Percentiles rank a stretch among this genome's conserved stretches.
Conservation (phyloP, 352 stramenopile species). For the Globisporangium ultimum region DNA sequence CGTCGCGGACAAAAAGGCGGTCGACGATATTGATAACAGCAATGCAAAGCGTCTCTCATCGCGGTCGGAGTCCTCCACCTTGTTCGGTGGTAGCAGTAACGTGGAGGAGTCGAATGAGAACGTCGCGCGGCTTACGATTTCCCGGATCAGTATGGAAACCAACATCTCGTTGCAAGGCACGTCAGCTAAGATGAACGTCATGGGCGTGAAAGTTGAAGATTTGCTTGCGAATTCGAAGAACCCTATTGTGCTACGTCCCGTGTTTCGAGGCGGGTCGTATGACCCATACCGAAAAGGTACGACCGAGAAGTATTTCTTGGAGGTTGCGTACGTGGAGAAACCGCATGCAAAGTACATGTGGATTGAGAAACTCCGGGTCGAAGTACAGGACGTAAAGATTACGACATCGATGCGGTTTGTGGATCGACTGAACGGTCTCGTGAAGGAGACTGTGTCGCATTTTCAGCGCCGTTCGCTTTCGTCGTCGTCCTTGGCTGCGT, state of each 20-base stretch:
- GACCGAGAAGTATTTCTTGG: constrained; percentile 54
- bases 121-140: constrained; percentile 68
- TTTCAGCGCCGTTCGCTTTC: constrained; percentile 64
- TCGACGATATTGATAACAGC: constrained; percentile 13
- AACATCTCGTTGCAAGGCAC: constrained; percentile 37
- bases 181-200: constrained; percentile 62
- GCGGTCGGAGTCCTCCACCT: neutral
- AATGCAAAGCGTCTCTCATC: constrained; percentile 5
- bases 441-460: constrained; percentile 62
- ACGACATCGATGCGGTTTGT: constrained; percentile 82
- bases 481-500: constrained; percentile 34
- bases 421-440: constrained; percentile 55
- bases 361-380: constrained; percentile 53
- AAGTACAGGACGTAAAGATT: constrained; percentile 68
- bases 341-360: constrained; percentile 68
- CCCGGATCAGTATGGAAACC: constrained; percentile 54
- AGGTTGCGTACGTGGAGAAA: constrained; percentile 66
- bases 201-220: constrained; percentile 73
- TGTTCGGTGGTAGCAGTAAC: neutral
- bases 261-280: constrained; percentile 22
- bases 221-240: constrained; percentile 62
- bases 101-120: constrained; percentile 22
- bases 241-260: constrained; percentile 58
- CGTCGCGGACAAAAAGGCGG: constrained; percentile 53
- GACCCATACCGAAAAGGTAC: constrained; percentile 12